Base-by-base conservation (phyloP, 2,329 filamentous ascomycete genomes). In the Hymenoscyphus linearis region DNA sequence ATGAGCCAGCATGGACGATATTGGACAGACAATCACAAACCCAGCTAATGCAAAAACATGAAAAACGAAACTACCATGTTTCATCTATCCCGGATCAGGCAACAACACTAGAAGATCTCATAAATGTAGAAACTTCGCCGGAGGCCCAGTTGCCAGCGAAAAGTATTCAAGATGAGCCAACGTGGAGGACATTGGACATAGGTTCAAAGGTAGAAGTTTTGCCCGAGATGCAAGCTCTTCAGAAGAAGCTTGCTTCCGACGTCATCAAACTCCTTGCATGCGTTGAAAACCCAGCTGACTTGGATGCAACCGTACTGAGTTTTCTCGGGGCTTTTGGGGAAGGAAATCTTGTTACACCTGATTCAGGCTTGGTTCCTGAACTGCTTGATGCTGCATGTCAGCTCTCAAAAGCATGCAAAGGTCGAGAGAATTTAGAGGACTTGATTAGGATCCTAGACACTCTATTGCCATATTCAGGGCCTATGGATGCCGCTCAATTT, bases 271-370 rank as follows among this genome's bases (percentile, higher is more conserved):
- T 70, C 18, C 55, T 71, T 18, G 52, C 59, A 31, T 26, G 50
- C 26, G 47, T 16, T 12, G 55, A 64, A 59, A 58, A 64, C 44
- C 16, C 61, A 12, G 25, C 44, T 53, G 53, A 62, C 34, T 47
- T 69, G 35, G 62, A 64, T 16, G 64, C 62, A 14, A 69, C 69
- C 16, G 57, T 64, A 9, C 52, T 55, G 16, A 60, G 65, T 16
- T 69, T 72, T 40, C 59, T 66, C 0, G 66, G 70, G 10, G 62
- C 65, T 31, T 69, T 70, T 34, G 64, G 68, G 35, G 65, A 70
- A 54, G 64, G 63, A 7, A 26, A 50, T 50, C 44, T 70, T 44
- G 31, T 36, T 12, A 54, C 60, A n/a, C 47, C 58, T 3, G 47
- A 57, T 22, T 52, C 37, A 35, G 62, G 65, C 14, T 25, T 70